Evolutionary conservation across 768 basidiomycete species (phyloP).

Genomic region (Scleroderma citrinum): DNA sequence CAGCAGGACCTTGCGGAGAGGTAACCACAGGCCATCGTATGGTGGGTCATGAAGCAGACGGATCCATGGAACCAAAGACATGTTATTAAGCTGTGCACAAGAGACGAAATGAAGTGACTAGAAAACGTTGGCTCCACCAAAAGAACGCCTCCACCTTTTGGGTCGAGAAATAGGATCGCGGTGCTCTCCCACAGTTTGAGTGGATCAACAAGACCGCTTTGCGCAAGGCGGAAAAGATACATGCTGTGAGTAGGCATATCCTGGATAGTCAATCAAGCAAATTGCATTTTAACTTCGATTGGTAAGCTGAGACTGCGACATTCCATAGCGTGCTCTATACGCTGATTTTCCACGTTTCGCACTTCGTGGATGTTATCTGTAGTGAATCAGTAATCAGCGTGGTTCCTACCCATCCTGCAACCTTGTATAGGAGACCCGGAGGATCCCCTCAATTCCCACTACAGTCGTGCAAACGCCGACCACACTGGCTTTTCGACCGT

Average conservation of each 20-base stretch:
- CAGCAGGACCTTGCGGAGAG: conserved; percentile 76
- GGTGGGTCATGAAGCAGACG: conserved; percentile 84
- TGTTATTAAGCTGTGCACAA: conserved; percentile 76
- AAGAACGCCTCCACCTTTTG: conserved; percentile 7
- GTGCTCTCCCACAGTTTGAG: conserved; percentile 89
- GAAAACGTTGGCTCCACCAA: conserved; percentile 60
- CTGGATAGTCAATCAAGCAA: neutral
- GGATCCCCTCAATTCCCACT: conserved; percentile 35
- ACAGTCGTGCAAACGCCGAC: conserved; percentile 37
- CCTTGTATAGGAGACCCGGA: conserved; percentile 35
- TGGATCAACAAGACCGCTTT: conserved; percentile 95
- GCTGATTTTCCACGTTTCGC: conserved; percentile 94
- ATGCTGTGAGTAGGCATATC: conserved; percentile 53
- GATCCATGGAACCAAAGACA: conserved; percentile 71
- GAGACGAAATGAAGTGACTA: conserved; percentile 92
- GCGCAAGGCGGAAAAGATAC: conserved; percentile 91
- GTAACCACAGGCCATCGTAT: conserved; percentile 86
- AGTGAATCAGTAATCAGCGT: conserved; percentile 67
- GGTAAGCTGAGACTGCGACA: conserved; percentile 81
- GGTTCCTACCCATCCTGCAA: neutral
- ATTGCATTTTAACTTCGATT: neutral
- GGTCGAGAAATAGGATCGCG: conserved; percentile 94
- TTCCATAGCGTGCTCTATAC: conserved; percentile 94
- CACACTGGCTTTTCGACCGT: conserved; percentile 36
- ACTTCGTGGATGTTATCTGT: conserved; percentile 95